Percentiles rank a stretch among this genome's conserved stretches.
phyloP scores from a whole-genome alignment of 495 filamentous ascomycete species.

The Penicillium crystallinum region DNA sequence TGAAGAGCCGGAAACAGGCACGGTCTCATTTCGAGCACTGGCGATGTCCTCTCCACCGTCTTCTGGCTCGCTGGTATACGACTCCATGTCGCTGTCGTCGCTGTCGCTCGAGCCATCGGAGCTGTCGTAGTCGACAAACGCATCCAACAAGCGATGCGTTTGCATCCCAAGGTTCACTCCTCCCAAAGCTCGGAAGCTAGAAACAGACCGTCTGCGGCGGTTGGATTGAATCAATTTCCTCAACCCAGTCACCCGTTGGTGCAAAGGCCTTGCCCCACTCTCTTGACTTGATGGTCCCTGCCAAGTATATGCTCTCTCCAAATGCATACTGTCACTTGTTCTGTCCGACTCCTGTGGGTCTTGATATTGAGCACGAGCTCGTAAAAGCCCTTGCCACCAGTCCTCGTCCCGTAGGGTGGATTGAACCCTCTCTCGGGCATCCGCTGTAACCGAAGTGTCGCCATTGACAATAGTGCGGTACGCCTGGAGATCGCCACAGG shows the following conservation, averaged over 20 bases:
- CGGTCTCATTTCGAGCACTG: slow-evolving; percentile 13
- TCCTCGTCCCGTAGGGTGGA: slow-evolving; percentile 60
- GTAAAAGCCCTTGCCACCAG: slow-evolving; percentile 79
- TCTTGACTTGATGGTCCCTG: slow-evolving; percentile 52
- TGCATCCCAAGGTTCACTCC: slow-evolving; percentile 69
- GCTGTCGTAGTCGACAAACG: slow-evolving; percentile 53
- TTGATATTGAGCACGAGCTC: slow-evolving; percentile 42
- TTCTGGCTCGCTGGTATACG: slow-evolving; percentile 31
- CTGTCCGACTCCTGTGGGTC: slow-evolving; percentile 14
- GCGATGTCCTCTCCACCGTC: slow-evolving; percentile 20
- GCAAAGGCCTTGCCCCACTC: slow-evolving; percentile 35
- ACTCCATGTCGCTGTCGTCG: slow-evolving; percentile 40
- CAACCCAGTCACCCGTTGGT: slow-evolving; percentile 44
- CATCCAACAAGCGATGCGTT: slow-evolving; percentile 64
- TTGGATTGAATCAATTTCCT: slow-evolving; percentile 43
- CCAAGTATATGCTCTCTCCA: slow-evolving; percentile 40
- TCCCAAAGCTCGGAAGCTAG: slow-evolving; percentile 55
- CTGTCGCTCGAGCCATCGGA: slow-evolving; percentile 45
- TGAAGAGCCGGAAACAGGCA: slow-evolving; percentile 1
- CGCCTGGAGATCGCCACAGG: slow-evolving; percentile 62
- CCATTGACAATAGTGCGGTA: slow-evolving; percentile 81
- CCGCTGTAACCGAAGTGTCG: slow-evolving; percentile 34
- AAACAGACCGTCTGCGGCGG: slow-evolving; percentile 58
- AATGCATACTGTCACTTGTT: slow-evolving; percentile 12
- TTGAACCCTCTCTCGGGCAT: slow-evolving; percentile 50